Conservation (phyloP, 1,284 basidiomycete genomes). For the Kwoniella shivajii region DNA sequence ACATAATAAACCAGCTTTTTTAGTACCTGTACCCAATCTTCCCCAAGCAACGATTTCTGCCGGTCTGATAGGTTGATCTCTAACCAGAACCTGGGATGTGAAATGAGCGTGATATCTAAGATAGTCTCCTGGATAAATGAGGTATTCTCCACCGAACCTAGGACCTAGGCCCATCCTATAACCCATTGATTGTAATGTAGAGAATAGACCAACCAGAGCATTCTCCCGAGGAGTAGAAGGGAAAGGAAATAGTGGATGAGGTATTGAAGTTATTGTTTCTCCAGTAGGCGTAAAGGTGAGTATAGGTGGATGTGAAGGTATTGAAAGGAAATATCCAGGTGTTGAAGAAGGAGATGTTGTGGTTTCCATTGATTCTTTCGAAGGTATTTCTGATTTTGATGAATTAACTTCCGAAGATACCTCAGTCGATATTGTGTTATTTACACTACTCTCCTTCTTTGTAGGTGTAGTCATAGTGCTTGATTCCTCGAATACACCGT, state of each 20-base stretch:
- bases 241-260: constrained; percentile 39
- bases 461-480: background rate
- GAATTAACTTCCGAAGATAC: too few species aligned
- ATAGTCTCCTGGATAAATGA: constrained; percentile 96
- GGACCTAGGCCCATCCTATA: constrained; percentile 63
- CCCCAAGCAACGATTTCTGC: constrained; percentile 95
- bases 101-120: constrained; percentile 97
- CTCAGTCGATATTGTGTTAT: too few species aligned
- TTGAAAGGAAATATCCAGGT: constrained; percentile 32
- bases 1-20: constrained; percentile 92
- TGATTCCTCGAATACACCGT: constrained; percentile 2
- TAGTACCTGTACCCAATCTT: constrained; percentile 92
- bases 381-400: background rate
- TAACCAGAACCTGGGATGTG: constrained; percentile 75
- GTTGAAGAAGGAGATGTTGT: too few species aligned
- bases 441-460: too few species aligned
- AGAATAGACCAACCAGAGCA: constrained; percentile 39
- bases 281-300: constrained; percentile 5
- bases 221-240: constrained; percentile 29
- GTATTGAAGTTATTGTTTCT: constrained; percentile 26
- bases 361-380: background rate
- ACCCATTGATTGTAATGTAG: constrained; percentile 34
- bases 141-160: constrained; percentile 87
- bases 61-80: constrained; percentile 66
- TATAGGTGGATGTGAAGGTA: constrained; percentile 24